Conservation (phyloP, 2,329 filamentous ascomycete genomes). For the Capronia epimyces region DNA sequence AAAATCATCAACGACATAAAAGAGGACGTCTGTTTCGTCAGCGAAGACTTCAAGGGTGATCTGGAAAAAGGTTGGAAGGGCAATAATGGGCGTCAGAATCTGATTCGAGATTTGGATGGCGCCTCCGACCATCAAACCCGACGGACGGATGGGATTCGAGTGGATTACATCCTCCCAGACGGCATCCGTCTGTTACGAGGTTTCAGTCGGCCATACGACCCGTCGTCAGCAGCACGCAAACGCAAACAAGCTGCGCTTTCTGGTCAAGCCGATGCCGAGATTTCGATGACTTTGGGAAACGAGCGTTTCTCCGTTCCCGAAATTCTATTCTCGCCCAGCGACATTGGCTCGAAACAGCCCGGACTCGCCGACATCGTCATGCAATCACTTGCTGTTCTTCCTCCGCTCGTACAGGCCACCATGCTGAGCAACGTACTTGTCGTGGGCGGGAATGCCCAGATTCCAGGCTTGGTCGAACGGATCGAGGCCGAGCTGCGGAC, state of each 20-base stretch:
- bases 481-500: slow-evolving; percentile 66
- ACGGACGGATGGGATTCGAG: slow-evolving; percentile 55
- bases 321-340: slow-evolving; percentile 76
- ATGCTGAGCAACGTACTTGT: slow-evolving; percentile 82
- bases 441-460: slow-evolving; percentile 76
- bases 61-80: slow-evolving; percentile 83
- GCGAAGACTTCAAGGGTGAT: slow-evolving; percentile 67
- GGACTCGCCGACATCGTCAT: slow-evolving; percentile 79
- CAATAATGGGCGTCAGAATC: slow-evolving; percentile 43
- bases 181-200: slow-evolving; percentile 61
- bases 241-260: slow-evolving; percentile 45
- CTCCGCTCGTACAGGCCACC: slow-evolving; percentile 75
- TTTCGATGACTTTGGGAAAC: slow-evolving; percentile 80
- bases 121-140: slow-evolving; percentile 33
- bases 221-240: slow-evolving; percentile 51
- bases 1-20: slow-evolving; percentile 96
- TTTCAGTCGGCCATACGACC: slow-evolving; percentile 70
- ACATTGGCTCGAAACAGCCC: slow-evolving; percentile 77
- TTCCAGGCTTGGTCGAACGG: slow-evolving; percentile 75
- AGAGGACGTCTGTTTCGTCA: slow-evolving; percentile 79
- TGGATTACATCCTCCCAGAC: slow-evolving; percentile 90
- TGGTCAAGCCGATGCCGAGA: slow-evolving; percentile 57
- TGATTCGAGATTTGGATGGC: background rate
- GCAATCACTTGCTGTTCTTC: slow-evolving; percentile 68
- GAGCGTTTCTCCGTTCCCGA: slow-evolving; percentile 90